phyloP scores from a whole-genome alignment of 345 rosid genomes.

The Erysimum cheiranthoides region DNA sequence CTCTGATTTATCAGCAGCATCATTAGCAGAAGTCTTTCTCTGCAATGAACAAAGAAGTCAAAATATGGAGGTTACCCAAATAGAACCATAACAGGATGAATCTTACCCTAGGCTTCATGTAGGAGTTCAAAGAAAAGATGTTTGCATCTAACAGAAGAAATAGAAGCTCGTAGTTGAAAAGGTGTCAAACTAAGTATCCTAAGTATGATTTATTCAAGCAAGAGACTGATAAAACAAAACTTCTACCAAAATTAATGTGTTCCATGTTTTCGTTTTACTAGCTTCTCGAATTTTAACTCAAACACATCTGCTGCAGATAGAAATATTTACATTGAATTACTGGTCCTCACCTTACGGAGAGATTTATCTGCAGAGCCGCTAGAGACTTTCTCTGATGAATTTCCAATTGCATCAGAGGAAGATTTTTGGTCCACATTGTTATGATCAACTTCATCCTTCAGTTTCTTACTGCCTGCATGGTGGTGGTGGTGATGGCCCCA shows the following conservation, averaged over 20 bases:
- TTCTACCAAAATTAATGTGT: slow-evolving; percentile 6
- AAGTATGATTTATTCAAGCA: slow-evolving; percentile 14
- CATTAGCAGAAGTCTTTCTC: slow-evolving; percentile 63
- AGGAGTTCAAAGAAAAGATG: not conserved
- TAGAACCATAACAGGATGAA: slow-evolving; percentile 5
- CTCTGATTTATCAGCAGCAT: slow-evolving; percentile 50
- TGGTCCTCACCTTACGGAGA: slow-evolving; percentile 73
- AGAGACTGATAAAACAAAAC: slow-evolving; percentile 5
- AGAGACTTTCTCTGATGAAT: slow-evolving; percentile 48
- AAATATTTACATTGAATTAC: slow-evolving; percentile 7
- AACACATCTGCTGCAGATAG: not conserved
- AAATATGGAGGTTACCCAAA: not conserved
- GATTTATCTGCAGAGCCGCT: slow-evolving; percentile 53
- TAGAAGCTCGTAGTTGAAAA: slow-evolving; percentile 15
- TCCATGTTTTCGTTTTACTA: not conserved
- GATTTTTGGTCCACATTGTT: slow-evolving; percentile 44
- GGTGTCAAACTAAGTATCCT: not conserved
- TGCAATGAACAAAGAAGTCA: slow-evolving; percentile 36
- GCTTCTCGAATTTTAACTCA: slow-evolving; percentile 8
- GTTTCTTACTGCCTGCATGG: slow-evolving; percentile 58
- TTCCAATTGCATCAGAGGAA: slow-evolving; percentile 46
- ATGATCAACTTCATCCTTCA: slow-evolving; percentile 57
- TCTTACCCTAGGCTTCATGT: not conserved
- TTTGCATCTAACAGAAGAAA: slow-evolving; percentile 20
- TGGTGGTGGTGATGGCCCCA: slow-evolving; percentile 79